phyloP scores from a whole-genome alignment of 2,329 filamentous ascomycete genomes.

The Xylaria sp. region DNA sequence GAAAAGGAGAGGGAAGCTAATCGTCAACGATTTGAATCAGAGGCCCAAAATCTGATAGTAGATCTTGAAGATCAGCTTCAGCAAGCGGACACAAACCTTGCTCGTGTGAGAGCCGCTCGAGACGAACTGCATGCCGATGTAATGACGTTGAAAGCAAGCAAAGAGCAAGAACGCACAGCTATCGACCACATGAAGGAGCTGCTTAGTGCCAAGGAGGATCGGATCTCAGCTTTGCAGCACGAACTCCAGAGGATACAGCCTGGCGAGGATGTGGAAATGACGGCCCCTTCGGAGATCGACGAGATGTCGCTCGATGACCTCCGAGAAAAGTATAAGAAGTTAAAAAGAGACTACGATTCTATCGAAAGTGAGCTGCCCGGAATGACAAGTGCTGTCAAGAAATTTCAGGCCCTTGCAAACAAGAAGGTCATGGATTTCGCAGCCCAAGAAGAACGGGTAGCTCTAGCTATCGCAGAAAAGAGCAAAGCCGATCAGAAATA shows the following conservation, averaged over 20 bases:
- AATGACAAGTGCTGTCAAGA: conserved; percentile 91
- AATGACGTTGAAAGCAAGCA: conserved; percentile 78
- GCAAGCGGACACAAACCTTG: conserved; percentile 83
- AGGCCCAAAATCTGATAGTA: conserved; percentile 75
- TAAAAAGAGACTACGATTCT: conserved; percentile 83
- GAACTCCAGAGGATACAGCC: conserved; percentile 78
- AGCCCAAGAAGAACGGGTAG: conserved; percentile 80
- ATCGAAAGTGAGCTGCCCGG: conserved; percentile 89
- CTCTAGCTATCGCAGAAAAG: conserved; percentile 84
- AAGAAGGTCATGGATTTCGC: conserved; percentile 86
- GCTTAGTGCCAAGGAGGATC: conserved; percentile 79
- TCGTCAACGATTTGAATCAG: conserved; percentile 82
- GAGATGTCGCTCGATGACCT: conserved; percentile 76
- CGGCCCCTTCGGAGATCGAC: conserved; percentile 63
- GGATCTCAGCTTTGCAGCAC: conserved; percentile 83
- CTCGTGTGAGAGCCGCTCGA: conserved; percentile 82
- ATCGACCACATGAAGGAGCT: conserved; percentile 82
- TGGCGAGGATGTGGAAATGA: conserved; percentile 59
- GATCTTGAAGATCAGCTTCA: conserved; percentile 87
- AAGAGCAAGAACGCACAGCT: conserved; percentile 79
- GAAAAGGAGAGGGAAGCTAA: conserved; percentile 87
- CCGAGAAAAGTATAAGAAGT: conserved; percentile 75
- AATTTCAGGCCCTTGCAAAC: conserved; percentile 83
- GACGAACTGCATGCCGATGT: conserved; percentile 89
- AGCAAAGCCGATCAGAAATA: conserved; percentile 98